Percentiles rank a stretch among this genome's conserved stretches.
Evolutionary conservation across 1,284 basidiomycete species (phyloP).

Genomic region (Ceraceosorus bombacis): DNA sequence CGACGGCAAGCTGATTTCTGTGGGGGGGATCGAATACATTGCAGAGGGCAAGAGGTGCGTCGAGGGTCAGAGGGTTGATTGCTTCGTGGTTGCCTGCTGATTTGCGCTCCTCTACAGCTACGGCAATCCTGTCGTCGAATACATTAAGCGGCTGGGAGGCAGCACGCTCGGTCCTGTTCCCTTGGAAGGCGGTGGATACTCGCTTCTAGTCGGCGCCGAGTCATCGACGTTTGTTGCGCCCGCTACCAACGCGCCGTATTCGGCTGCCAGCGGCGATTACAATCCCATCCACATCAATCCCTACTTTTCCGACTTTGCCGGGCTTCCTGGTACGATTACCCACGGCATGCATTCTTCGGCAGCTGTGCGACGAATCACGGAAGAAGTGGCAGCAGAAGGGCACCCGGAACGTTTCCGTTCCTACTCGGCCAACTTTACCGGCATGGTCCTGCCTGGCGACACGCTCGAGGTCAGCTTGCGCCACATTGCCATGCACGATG

Average conservation of each 20-base stretch:
- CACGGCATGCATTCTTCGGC: slow-evolving; percentile 97
- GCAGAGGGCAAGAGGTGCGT: slow-evolving; percentile 23
- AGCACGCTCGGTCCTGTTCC: slow-evolving; percentile 68
- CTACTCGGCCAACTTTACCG: slow-evolving; percentile 61
- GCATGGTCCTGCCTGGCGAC: slow-evolving; percentile 94
- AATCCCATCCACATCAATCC: slow-evolving; percentile 98
- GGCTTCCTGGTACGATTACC: slow-evolving; percentile 90
- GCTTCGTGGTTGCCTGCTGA: no score
- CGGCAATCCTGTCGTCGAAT: slow-evolving; percentile 84
- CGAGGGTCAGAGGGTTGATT: no score
- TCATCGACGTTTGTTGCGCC: slow-evolving; percentile 50
- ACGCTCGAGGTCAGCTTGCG: slow-evolving; percentile 73
- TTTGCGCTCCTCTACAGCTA: slow-evolving; percentile 11
- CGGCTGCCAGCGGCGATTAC: slow-evolving; percentile 90
- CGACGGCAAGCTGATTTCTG: slow-evolving; percentile 33
- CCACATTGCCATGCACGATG: slow-evolving; percentile 38
- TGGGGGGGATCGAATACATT: slow-evolving; percentile 35
- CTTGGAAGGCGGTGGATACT: slow-evolving; percentile 71
- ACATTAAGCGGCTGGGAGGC: slow-evolving; percentile 80
- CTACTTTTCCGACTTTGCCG: slow-evolving; percentile 90
- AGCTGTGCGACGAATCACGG: slow-evolving; percentile 83
- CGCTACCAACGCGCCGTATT: slow-evolving; percentile 86
- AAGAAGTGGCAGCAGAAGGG: slow-evolving; percentile 87
- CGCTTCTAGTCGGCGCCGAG: slow-evolving; percentile 48
- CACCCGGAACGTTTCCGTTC: slow-evolving; percentile 63